A percentile compares a stretch with the other conserved stretches of the same genome.
These are phyloP conservation scores for Chlorella ohadii DNA, from an alignment of 139 green algal species.

Conservation along the genomic window DNA sequence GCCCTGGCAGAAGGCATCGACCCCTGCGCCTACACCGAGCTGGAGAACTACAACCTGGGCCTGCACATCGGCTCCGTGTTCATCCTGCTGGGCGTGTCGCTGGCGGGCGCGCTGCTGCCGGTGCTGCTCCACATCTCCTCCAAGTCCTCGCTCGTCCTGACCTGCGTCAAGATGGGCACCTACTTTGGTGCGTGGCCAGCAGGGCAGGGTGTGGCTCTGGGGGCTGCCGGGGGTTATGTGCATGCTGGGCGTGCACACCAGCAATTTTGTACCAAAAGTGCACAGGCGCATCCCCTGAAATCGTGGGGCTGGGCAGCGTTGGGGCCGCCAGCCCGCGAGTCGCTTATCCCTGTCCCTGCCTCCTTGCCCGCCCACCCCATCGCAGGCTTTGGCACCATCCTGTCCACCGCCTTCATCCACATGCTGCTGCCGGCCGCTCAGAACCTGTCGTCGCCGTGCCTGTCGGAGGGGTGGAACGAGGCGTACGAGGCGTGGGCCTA, in stretches of 20 bases:
- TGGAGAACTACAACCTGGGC: conserved; percentile 34
- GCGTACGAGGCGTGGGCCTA: conserved; percentile 49
- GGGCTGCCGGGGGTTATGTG: too few relatives aligned
- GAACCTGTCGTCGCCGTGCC: conserved; percentile 41
- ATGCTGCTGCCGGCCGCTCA: conserved; percentile 14
- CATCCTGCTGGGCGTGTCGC: conserved; percentile 33
- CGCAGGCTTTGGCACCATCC: conserved; percentile 44
- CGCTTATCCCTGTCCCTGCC: too few relatives aligned
- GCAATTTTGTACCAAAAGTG: too few relatives aligned
- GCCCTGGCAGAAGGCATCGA: neutral
- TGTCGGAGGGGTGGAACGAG: conserved; percentile 40
- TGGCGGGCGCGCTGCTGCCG: conserved; percentile 7
- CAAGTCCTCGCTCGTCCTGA: neutral
- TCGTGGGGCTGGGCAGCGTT: too few relatives aligned
- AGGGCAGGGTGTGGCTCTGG: too few relatives aligned
- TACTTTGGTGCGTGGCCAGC: conserved; percentile 24
- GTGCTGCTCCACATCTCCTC: conserved; percentile 28
- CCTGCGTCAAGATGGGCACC: conserved; percentile 7
- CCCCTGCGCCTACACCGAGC: neutral
- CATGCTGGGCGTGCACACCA: too few relatives aligned
- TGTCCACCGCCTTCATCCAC: conserved; percentile 41
- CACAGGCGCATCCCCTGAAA: too few relatives aligned
- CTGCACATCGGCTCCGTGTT: conserved; percentile 44
- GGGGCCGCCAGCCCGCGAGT: too few relatives aligned
- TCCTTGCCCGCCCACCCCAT: neutral